Percentiles rank a stretch among this genome's conserved stretches.
These are phyloP conservation scores for Orbilia javanica DNA, from an alignment of 2,329 filamentous ascomycete species.

Conservation along the genomic window DNA sequence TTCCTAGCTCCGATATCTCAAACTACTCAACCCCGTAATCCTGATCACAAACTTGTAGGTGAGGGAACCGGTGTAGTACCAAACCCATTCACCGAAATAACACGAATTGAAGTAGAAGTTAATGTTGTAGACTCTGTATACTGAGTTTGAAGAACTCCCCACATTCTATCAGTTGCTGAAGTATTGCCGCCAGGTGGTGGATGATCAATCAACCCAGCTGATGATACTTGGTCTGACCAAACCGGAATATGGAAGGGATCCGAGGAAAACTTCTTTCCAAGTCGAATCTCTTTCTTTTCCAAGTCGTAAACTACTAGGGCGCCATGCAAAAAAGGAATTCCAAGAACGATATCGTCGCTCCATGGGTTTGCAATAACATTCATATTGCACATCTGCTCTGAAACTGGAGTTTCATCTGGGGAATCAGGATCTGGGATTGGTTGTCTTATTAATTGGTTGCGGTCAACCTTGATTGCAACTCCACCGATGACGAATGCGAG, in stretches of 20 bases:
- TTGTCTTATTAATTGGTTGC: constrained; percentile 16
- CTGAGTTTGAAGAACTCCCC: not conserved
- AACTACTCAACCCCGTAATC: not conserved
- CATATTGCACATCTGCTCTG: constrained; percentile 12
- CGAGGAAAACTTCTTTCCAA: constrained; percentile 32
- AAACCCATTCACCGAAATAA: not conserved
- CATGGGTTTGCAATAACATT: constrained; percentile 29
- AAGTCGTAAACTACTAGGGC: constrained; percentile 36
- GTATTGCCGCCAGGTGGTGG: not conserved
- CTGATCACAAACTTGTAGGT: not conserved
- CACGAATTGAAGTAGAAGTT: not conserved
- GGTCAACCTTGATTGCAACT: constrained; percentile 36
- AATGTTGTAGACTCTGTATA: not conserved
- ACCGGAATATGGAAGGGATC: constrained; percentile 22
- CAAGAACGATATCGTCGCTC: constrained; percentile 26
- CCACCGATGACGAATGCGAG: constrained; percentile 35
- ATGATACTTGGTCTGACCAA: not conserved
- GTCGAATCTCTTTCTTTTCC: constrained; percentile 29
- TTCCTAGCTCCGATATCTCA: not conserved
- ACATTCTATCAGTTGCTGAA: not conserved
- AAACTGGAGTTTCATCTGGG: not conserved
- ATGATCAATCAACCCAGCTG: not conserved
- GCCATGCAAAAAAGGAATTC: constrained; percentile 42
- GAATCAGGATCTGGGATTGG: not conserved
- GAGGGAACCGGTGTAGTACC: not conserved